Evolutionary conservation across 164 flowering plant species (phyloP).

Genomic region (Kingdonia uniflora): DNA sequence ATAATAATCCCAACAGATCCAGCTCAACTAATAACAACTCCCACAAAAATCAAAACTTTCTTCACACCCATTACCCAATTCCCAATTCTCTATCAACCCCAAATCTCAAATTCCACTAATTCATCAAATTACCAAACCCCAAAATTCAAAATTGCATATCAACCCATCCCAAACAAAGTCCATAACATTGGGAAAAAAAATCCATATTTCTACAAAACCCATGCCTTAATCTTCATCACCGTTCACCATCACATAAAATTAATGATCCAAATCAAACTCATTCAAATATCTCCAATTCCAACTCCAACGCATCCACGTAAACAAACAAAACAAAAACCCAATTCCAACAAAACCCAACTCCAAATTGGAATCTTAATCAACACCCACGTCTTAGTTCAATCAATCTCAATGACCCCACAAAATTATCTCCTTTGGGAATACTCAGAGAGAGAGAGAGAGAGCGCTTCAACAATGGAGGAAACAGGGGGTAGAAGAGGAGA

Average conservation of each 20-base stretch:
- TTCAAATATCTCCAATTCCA: conserved; percentile 10
- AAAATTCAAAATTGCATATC: conserved; percentile 4
- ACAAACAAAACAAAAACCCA: too few relatives aligned
- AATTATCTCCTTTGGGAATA: too few relatives aligned
- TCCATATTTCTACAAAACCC: conserved; percentile 16
- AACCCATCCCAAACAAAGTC: too few relatives aligned
- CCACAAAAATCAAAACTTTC: background rate
- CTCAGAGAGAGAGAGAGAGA: too few relatives aligned
- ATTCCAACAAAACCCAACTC: conserved; percentile 21
- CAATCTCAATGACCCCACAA: background rate
- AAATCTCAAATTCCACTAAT: conserved; percentile 8
- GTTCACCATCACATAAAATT: background rate
- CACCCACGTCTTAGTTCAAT: conserved; percentile 7
- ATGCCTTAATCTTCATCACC: conserved; percentile 6
- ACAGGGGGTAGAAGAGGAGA: too few relatives aligned
- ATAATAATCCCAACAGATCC: too few relatives aligned
- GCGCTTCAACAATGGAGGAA: too few relatives aligned
- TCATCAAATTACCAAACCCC: conserved; percentile 16
- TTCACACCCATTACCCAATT: too few relatives aligned
- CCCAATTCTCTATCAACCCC: background rate
- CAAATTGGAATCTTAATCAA: conserved; percentile 5
- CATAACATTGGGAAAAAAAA: too few relatives aligned
- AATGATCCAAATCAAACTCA: conserved; percentile 6
- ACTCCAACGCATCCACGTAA: conserved; percentile 13
- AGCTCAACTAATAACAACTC: too few relatives aligned